Evolutionary conservation across 257 asterid species (phyloP), one percentile per base, ranked within the genome.

Genomic region (Prunella vulgaris): DNA sequence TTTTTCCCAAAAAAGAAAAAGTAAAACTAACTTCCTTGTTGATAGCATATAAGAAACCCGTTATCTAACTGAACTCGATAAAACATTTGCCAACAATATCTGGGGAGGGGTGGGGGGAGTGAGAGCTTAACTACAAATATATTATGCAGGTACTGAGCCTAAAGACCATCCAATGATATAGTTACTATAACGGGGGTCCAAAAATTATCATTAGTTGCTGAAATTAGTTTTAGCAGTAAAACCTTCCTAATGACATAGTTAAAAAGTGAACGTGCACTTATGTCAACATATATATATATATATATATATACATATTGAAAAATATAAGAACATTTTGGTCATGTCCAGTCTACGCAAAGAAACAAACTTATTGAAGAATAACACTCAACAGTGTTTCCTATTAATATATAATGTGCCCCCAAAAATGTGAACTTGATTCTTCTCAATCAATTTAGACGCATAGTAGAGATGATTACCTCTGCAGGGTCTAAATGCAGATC

Each of bases 401-500:
- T 2, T 32, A 30, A 20, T 49, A 60, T 7, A 9, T 38, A 40
- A 40, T 24, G 46, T 37, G 21, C 61, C 27, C 5, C 60, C 15
- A 6, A 71, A 70, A 30, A 44, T 32, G 18, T 42, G 60, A 17
- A 18, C 13, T 53, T n/a, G 35, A 35, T 44, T 40, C 64, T 38
- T 22, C 20, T 17, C 9, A 17, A 5, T 33, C 7, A 32, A 44
- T 65, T 38, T 32, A 14, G 56, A 62, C 12, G 51, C 63, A 13
- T 61, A 68, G 54, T 33, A 51, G 37, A 71, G 65, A 59, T 73
- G 62, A 72, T 73, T 81, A 94, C 99, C 99, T 94, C 98, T 4
- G 98, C 99, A 79, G 99, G 99, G 79, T 89, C 97, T 22, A 94
- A 84, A 79, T 87, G 96, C 62, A 94, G 88, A 77, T 91, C 99